Base-by-base conservation (phyloP, 2,329 filamentous ascomycete genomes). In the Trichophyton mentagrophytes region DNA sequence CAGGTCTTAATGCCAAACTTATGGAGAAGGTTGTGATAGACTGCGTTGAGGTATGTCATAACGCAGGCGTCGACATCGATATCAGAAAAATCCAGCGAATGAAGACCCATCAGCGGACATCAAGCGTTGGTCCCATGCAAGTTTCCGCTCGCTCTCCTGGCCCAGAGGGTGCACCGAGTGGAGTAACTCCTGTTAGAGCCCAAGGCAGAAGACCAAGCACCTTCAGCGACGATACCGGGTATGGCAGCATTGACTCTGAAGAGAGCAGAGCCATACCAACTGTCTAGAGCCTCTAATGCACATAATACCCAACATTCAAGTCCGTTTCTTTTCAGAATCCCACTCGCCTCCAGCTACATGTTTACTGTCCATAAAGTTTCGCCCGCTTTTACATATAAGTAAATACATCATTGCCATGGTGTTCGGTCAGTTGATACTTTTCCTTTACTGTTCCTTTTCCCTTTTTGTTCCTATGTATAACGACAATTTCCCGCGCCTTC, bases 161-260 rank as follows among this genome's bases (percentile, higher is more conserved):
- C 46, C 13, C 13, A 20, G 46, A 64, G 36, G 30, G 36, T 47
- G 20, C 13, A 22, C 42, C 30, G 25, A 36, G 20, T 15, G 15
- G n/a, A 22, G 51, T 15, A 30, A 25, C 15, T 7, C n/a, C 15
- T 13, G 9, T n/a, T 22, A 40, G 61, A n/a, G 51, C 11, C 27
- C 47, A 42, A 13, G 27, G 60, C 17, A 61, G 66, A 58, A 59
- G 71, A 4, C 66, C 69, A 55, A 72, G 73, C 58, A 70, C 68
- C 1, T 64, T 67, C 33, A 75, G 73, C 63, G 71, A 71, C 56
- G 73, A 76, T 63, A 74, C 73, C 1, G 73, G 73, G 5, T 76
- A 76, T 61, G 73, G 67, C 13, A 75, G 72, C 60, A 64, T 65
- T 60, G 61, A 53, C 57, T 56, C 17, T n/a, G 63, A 61, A 36